Evolutionary conservation across 495 filamentous ascomycete genomes (phyloP).

Genomic region (Hyaloscypha variabilis): DNA sequence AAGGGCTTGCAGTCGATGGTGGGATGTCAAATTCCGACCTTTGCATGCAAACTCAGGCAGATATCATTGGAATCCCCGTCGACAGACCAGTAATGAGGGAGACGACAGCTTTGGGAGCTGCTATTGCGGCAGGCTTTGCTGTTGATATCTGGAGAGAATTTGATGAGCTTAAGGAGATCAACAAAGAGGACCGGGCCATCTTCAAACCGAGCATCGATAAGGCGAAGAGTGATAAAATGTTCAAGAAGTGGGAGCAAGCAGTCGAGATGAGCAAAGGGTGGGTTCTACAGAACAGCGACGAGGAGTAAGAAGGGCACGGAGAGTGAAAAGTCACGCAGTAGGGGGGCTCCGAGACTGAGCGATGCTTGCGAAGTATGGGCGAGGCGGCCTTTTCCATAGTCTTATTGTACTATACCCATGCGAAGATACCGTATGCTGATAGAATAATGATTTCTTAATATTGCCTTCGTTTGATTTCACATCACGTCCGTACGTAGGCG

Average conservation of each 20-base stretch:
- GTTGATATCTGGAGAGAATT: conserved; percentile 81
- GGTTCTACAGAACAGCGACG: conserved; percentile 58
- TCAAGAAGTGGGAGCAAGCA: conserved; percentile 79
- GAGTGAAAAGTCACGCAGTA: not conserved
- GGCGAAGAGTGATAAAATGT: conserved; percentile 67
- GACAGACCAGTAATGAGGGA: conserved; percentile 91
- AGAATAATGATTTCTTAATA: conserved; percentile 2
- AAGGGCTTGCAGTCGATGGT: conserved; percentile 84
- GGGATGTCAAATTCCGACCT: conserved; percentile 94
- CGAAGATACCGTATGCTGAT: not conserved
- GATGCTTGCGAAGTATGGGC: not conserved
- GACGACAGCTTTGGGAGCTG: conserved; percentile 91
- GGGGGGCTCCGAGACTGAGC: not conserved
- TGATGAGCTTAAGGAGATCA: conserved; percentile 78
- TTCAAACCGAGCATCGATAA: conserved; percentile 69
- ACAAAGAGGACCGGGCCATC: conserved; percentile 69
- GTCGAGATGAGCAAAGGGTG: conserved; percentile 91
- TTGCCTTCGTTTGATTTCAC: not conserved
- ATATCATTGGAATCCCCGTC: conserved; percentile 86
- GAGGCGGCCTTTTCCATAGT: not conserved
- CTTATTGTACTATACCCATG: not conserved
- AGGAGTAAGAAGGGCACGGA: conserved; percentile 57
- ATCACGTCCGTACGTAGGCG: not conserved
- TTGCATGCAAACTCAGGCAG: conserved; percentile 96
- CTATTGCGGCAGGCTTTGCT: conserved; percentile 90